phyloP scores from a whole-genome alignment of 2,329 filamentous ascomycete genomes.

The Myriosclerotinia duriaeana region DNA sequence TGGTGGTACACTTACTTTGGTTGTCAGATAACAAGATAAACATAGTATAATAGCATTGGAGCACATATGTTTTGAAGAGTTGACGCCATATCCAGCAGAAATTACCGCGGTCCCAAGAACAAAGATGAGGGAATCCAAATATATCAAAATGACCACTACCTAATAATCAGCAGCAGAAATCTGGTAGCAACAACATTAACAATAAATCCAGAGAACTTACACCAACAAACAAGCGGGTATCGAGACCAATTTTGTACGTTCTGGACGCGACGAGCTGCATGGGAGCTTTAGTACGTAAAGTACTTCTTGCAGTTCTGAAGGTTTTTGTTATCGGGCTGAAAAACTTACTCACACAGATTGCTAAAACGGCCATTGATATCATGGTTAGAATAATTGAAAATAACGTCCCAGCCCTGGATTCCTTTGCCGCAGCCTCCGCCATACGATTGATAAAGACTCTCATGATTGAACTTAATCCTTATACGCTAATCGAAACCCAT shows the following conservation, averaged over 20 bases:
- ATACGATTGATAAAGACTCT: neutral
- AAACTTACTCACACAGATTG: conserved; percentile 34
- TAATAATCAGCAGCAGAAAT: neutral
- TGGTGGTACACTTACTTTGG: conserved; percentile 50
- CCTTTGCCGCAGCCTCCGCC: conserved; percentile 17
- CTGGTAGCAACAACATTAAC: neutral
- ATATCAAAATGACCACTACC: conserved; percentile 59
- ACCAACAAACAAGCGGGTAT: conserved; percentile 36
- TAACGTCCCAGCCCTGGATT: conserved; percentile 29
- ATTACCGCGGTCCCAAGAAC: conserved; percentile 57
- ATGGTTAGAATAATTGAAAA: conserved; percentile 31
- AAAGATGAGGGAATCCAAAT: conserved; percentile 60
- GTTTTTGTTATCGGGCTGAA: neutral
- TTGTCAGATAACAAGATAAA: conserved; percentile 60
- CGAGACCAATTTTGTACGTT: conserved; percentile 34
- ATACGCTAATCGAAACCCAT: neutral
- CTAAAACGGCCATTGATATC: conserved; percentile 31
- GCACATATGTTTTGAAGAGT: conserved; percentile 52
- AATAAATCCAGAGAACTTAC: conserved; percentile 26
- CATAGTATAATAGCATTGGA: conserved; percentile 60
- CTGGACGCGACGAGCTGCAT: conserved; percentile 34
- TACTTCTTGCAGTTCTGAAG: neutral
- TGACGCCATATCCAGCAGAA: conserved; percentile 57
- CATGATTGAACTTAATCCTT: neutral
- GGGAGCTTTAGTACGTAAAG: neutral